These are phyloP conservation scores for Syncephalastrum monosporum DNA, from an alignment of 371 early-diverging fungal genomes.

Conservation along the genomic window DNA sequence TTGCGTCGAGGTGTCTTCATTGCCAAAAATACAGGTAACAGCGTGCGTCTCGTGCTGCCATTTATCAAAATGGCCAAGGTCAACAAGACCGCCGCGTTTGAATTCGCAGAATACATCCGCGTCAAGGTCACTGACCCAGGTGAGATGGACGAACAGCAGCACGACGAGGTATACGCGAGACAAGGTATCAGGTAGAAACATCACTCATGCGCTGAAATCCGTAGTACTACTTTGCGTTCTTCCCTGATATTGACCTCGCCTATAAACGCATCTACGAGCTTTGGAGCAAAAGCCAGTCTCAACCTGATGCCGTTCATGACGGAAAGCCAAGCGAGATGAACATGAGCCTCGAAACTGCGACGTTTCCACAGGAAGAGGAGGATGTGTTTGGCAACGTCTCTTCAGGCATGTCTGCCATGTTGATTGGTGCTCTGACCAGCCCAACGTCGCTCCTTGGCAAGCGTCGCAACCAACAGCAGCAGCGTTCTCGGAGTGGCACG, in stretches of 20 bases:
- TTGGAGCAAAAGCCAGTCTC: slow-evolving; percentile 8
- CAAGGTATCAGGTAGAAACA: no score
- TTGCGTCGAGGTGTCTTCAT: slow-evolving; percentile 60
- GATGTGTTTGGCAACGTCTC: slow-evolving; percentile 13
- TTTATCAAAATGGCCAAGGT: slow-evolving; percentile 50
- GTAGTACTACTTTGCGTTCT: slow-evolving; percentile 71
- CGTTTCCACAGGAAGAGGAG: slow-evolving; percentile 1
- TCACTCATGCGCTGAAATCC: not conserved
- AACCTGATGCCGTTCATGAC: no score
- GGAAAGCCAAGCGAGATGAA: not conserved
- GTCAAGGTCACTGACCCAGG: slow-evolving; percentile 49
- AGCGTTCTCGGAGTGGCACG: not conserved
- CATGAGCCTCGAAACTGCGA: slow-evolving; percentile 4
- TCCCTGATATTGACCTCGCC: slow-evolving; percentile 41
- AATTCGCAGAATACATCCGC: slow-evolving; percentile 57
- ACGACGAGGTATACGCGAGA: slow-evolving; percentile 51
- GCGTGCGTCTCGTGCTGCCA: slow-evolving; percentile 61
- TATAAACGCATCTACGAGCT: slow-evolving; percentile 22
- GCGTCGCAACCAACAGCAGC: not conserved
- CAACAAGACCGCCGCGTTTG: slow-evolving; percentile 50
- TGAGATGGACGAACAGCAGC: slow-evolving; percentile 26
- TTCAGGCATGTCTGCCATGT: slow-evolving; percentile 16
- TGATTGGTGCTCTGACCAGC: slow-evolving; percentile 11
- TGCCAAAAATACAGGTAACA: slow-evolving; percentile 59
- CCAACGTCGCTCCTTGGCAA: not conserved